Evolutionary conservation across 1,284 basidiomycete species (phyloP).

Genomic region (Sanghuangporus weigelae): DNA sequence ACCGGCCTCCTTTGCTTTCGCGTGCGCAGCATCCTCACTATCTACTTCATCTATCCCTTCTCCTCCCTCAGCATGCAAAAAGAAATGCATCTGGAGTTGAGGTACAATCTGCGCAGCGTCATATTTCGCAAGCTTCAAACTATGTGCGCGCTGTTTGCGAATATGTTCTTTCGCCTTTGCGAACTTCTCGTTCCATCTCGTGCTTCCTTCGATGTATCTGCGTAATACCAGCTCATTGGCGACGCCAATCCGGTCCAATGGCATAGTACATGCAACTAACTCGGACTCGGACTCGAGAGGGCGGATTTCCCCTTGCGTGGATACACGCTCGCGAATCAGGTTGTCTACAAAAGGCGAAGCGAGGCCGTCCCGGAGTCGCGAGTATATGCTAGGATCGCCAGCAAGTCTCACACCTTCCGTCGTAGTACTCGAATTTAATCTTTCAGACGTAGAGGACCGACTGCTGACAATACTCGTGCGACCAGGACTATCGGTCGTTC

Average conservation of each 20-base stretch:
- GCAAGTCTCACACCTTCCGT: slow-evolving; percentile 41
- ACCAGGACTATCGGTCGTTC: not conserved
- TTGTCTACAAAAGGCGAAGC: slow-evolving; percentile 30
- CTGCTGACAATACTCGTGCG: slow-evolving; percentile 32
- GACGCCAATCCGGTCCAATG: slow-evolving; percentile 59
- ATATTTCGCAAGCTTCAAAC: slow-evolving; percentile 54
- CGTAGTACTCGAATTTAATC: slow-evolving; percentile 29
- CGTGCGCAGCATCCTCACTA: slow-evolving; percentile 25
- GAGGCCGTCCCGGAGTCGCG: not conserved
- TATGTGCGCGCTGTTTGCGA: slow-evolving; percentile 53
- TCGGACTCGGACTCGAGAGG: slow-evolving; percentile 51
- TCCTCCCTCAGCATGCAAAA: slow-evolving; percentile 22
- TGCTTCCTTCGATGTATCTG: slow-evolving; percentile 58
- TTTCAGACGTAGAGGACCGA: slow-evolving; percentile 37
- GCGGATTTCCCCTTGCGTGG: slow-evolving; percentile 50
- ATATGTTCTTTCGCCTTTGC: slow-evolving; percentile 46
- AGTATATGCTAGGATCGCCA: slow-evolving; percentile 62
- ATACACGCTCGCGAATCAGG: slow-evolving; percentile 74
- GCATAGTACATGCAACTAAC: slow-evolving; percentile 46
- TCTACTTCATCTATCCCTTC: slow-evolving; percentile 22
- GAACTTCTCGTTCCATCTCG: slow-evolving; percentile 60
- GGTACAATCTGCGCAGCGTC: slow-evolving; percentile 48
- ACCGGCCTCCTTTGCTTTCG: slow-evolving; percentile 23
- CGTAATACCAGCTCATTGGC: slow-evolving; percentile 59
- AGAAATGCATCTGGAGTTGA: slow-evolving; percentile 37